phyloP scores from a whole-genome alignment of 2,329 filamentous ascomycete genomes.

The Talaromyces islandicus region DNA sequence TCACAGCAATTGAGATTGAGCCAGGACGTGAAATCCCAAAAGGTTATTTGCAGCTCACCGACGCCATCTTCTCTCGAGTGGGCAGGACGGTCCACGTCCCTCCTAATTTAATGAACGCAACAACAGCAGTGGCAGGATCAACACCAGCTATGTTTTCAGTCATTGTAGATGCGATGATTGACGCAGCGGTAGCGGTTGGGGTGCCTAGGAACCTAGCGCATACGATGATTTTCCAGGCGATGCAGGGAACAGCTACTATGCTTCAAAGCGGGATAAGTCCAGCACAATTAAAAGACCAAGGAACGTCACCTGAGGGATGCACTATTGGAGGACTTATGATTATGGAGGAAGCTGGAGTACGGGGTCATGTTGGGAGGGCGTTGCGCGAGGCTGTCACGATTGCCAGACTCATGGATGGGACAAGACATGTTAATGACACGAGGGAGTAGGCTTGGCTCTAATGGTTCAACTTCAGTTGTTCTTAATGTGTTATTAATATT shows the following conservation, averaged over 20 bases:
- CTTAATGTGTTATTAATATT: background rate
- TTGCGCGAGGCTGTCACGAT: conserved; percentile 5
- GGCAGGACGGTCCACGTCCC: conserved; percentile 1
- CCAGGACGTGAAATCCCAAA: background rate
- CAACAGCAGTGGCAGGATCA: conserved; percentile 3
- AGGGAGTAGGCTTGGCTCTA: conserved; percentile 4
- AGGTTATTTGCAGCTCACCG: background rate
- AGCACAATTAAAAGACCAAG: conserved; percentile 3
- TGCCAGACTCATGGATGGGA: conserved; percentile 1
- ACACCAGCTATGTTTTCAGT: conserved; percentile 4
- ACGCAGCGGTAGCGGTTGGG: conserved; percentile 4
- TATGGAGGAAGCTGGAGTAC: conserved; percentile 3
- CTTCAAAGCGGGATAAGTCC: conserved; percentile 4
- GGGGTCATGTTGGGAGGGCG: background rate
- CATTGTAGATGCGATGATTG: conserved; percentile 4
- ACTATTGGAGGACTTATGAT: conserved; percentile 5
- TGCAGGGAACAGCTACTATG: conserved; percentile 3
- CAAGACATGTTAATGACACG: conserved; percentile 5
- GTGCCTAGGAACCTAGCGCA: conserved; percentile 1
- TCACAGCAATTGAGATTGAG: conserved; percentile 1
- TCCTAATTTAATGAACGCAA: conserved; percentile 2
- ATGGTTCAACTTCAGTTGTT: background rate
- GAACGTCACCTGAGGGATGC: conserved; percentile 4
- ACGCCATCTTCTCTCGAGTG: background rate
- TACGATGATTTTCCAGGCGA: conserved; percentile 4